These are phyloP conservation scores for Yamadazyma oceani DNA, from an alignment of 1,139 yeast genomes.

Conservation along the genomic window DNA sequence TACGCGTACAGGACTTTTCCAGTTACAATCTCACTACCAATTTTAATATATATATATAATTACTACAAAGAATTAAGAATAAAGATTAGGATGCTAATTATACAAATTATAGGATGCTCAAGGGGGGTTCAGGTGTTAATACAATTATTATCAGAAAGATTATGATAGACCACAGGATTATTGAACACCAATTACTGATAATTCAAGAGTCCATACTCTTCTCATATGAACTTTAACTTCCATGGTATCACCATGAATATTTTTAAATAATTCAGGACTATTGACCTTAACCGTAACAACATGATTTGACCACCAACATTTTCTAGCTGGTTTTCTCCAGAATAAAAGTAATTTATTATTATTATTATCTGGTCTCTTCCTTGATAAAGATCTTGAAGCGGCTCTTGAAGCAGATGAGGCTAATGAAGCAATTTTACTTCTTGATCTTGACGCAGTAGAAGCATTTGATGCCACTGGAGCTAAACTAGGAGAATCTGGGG, in stretches of 20 bases:
- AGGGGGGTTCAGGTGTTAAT: no score
- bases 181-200: conserved; percentile 60
- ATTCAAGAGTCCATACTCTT: conserved; percentile 83
- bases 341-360: conserved; percentile 79
- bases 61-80: no score
- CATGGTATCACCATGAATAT: conserved; percentile 21
- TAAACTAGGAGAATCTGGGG: conserved; percentile 50
- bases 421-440: conserved; percentile 41
- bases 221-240: conserved; percentile 63
- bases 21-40: no score
- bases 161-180: no score
- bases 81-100: no score
- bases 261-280: conserved; percentile 23
- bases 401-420: conserved; percentile 47
- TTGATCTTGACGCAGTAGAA: conserved; percentile 41
- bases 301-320: conserved; percentile 97
- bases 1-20: no score
- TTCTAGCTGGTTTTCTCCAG: conserved; percentile 98
- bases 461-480: conserved; percentile 48
- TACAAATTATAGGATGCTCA: conserved; percentile 9
- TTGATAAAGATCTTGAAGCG: conserved; percentile 56
- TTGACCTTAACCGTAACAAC: conserved; percentile 52
- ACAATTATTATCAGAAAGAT: no score
- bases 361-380: conserved; percentile 33
- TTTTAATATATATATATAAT: no score